Conservation (phyloP, 306 rosid genomes). For the Gynostemma pentaphyllum region DNA sequence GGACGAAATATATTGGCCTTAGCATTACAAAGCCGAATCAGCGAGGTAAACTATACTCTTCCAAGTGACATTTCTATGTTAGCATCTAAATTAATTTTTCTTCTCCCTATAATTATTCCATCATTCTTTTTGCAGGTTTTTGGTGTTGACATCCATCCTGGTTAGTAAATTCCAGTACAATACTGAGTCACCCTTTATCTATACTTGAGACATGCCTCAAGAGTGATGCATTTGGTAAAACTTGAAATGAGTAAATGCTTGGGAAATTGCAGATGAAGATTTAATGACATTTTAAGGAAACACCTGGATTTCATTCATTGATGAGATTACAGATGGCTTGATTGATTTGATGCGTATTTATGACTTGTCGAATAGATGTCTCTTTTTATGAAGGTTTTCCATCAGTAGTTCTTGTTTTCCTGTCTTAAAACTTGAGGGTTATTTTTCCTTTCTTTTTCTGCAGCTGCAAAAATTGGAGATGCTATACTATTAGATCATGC, state of each 20-base stretch:
- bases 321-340: not conserved
- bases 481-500: slow-evolving; percentile 93
- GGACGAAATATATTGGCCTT: slow-evolving; percentile 76
- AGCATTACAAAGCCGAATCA: slow-evolving; percentile 82
- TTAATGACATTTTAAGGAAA: not conserved
- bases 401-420: not conserved
- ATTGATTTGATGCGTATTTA: not conserved
- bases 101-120: slow-evolving; percentile 10
- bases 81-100: not conserved
- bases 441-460: slow-evolving; percentile 1
- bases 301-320: not conserved
- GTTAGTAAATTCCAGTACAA: slow-evolving; percentile 28
- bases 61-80: not conserved
- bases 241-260: not conserved
- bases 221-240: not conserved
- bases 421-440: not conserved
- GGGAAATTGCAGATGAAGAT: not conserved
- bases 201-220: not conserved
- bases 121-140: slow-evolving; percentile 57
- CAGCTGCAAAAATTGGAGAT: slow-evolving; percentile 93
- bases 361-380: not conserved
- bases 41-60: slow-evolving; percentile 50
- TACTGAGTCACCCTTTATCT: not conserved
- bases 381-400: slow-evolving; percentile 17
- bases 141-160: slow-evolving; percentile 89